Percentiles rank a stretch among this genome's conserved stretches.
phyloP scores from a whole-genome alignment of 257 asterid genomes.

The Nicotiana tabacum region DNA sequence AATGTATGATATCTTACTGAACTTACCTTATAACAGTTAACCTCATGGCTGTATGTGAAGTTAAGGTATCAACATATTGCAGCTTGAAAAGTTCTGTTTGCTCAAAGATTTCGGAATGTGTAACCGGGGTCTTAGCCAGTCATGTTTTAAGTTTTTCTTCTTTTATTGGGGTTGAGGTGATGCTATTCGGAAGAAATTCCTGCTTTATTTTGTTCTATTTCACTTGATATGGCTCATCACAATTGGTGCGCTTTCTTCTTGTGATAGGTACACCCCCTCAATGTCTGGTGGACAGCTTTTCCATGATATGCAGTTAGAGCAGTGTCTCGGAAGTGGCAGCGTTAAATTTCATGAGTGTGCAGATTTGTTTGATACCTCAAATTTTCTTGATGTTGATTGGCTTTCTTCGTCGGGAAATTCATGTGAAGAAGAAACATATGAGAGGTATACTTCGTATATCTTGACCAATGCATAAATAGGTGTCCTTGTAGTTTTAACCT shows the following conservation, averaged over 20 bases:
- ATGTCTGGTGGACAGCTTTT: slow-evolving; percentile 49
- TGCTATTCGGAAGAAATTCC: background rate
- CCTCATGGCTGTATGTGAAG: background rate
- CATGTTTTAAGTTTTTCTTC: background rate
- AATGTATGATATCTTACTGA: background rate
- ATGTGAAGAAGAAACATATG: slow-evolving; percentile 72
- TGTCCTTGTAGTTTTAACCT: no score
- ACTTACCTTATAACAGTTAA: background rate
- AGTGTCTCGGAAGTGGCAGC: slow-evolving; percentile 29
- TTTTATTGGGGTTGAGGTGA: background rate
- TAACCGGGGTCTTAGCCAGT: background rate
- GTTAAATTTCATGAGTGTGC: background rate
- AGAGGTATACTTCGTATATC: slow-evolving; percentile 38
- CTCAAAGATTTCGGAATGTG: background rate
- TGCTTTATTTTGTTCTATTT: background rate
- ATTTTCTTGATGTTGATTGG: slow-evolving; percentile 73
- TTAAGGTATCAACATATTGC: background rate
- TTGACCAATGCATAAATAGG: background rate
- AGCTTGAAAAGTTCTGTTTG: slow-evolving; percentile 2
- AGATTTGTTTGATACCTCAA: slow-evolving; percentile 53
- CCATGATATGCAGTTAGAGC: slow-evolving; percentile 39
- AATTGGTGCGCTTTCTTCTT: background rate
- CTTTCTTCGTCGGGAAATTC: slow-evolving; percentile 86
- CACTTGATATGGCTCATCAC: background rate
- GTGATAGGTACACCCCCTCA: slow-evolving; percentile 57